Percentiles rank a stretch among this genome's conserved stretches.
Conservation (phyloP, 2,329 filamentous ascomycete genomes). For the Aspergillus nomiae region DNA sequence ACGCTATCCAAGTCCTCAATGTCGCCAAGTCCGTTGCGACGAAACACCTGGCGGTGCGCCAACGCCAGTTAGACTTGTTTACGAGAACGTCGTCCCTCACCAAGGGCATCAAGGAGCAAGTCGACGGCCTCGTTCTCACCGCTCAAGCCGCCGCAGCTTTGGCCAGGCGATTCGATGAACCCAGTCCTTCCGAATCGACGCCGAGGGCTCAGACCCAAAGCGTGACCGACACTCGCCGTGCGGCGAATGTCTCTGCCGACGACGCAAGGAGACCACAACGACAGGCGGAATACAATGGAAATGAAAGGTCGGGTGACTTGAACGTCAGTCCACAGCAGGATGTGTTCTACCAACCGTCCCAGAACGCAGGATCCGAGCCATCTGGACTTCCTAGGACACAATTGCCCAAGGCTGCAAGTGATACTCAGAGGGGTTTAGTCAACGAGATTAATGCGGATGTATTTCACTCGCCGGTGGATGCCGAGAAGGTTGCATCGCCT, state of each 20-base stretch:
- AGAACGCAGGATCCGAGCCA: constrained; percentile 47
- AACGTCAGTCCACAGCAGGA: constrained; percentile 59
- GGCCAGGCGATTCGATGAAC: constrained; percentile 59
- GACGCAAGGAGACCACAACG: constrained; percentile 50
- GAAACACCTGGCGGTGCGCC: constrained; percentile 62
- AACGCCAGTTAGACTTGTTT: constrained; percentile 64
- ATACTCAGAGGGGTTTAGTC: constrained; percentile 46
- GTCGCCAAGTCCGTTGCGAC: constrained; percentile 69
- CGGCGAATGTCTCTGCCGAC: constrained; percentile 39
- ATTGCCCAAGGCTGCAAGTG: constrained; percentile 55
- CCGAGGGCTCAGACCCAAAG: constrained; percentile 22
- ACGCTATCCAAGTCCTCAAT: constrained; percentile 69
- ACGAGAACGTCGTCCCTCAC: constrained; percentile 66
- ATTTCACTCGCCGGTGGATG: constrained; percentile 46
- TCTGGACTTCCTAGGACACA: constrained; percentile 58
- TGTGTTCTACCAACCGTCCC: constrained; percentile 57
- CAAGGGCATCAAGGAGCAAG: constrained; percentile 63
- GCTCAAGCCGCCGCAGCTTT: constrained; percentile 63
- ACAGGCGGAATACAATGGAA: constrained; percentile 45
- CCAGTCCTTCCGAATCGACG: constrained; percentile 19
- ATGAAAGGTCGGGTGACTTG: constrained; percentile 29
- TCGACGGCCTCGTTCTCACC: constrained; percentile 63
- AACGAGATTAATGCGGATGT: constrained; percentile 58
- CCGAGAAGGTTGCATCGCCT: constrained; percentile 16
- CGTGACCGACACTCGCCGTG: constrained; percentile 17